These are phyloP conservation scores for Fusarium pseudoanthophilum DNA, from an alignment of 2,329 filamentous ascomycete genomes.

Conservation along the genomic window DNA sequence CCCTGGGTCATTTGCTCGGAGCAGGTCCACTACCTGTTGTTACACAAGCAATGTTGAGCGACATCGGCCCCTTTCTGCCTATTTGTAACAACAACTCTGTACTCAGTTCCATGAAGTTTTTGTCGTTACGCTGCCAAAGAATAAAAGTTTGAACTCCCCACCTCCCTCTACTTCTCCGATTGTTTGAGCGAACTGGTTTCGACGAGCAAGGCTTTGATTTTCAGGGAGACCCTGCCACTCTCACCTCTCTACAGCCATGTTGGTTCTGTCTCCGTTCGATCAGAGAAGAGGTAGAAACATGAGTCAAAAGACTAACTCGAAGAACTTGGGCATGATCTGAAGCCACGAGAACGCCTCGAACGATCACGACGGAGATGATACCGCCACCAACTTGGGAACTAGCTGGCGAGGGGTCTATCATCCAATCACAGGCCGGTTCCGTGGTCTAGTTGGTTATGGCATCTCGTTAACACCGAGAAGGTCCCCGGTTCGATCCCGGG, in stretches of 20 bases:
- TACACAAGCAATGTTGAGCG: not conserved
- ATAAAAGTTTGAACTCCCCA: too few species aligned
- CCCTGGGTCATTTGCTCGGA: too few species aligned
- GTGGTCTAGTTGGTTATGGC: slow-evolving; percentile 10
- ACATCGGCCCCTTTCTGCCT: not conserved
- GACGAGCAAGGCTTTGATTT: not conserved
- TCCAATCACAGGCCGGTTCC: slow-evolving; percentile 13
- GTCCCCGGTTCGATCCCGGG: slow-evolving; percentile 11
- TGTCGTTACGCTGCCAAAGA: accelerated
- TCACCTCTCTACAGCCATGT: too few species aligned
- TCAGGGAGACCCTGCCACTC: not conserved
- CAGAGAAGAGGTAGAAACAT: too few species aligned
- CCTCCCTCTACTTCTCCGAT: too few species aligned
- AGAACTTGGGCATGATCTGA: too few species aligned
- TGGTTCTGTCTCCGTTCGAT: too few species aligned
- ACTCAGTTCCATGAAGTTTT: accelerated
- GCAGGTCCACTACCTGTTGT: not conserved
- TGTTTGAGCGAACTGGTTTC: too few species aligned
- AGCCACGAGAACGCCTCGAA: accelerated
- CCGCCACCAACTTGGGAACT: accelerated
- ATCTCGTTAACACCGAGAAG: slow-evolving; percentile 9
- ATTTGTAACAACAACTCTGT: accelerated
- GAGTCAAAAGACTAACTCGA: too few species aligned
- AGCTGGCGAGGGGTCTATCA: accelerated
- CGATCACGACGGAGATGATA: accelerated